Base-by-base conservation (phyloP, 2,329 filamentous ascomycete genomes). In the Aureobasidium sp. region DNA sequence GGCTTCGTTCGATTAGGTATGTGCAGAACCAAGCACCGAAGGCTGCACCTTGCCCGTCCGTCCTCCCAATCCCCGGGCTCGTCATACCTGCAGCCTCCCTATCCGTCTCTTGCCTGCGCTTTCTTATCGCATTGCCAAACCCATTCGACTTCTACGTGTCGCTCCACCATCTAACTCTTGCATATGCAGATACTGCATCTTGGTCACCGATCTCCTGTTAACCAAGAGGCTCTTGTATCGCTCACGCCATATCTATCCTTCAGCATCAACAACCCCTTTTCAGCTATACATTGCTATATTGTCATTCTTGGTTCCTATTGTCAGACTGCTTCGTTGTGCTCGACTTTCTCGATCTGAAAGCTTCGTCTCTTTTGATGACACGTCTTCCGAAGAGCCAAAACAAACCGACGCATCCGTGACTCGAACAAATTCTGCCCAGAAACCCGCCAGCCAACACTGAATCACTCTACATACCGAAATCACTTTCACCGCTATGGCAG, bases 21-120 rank as follows among this genome's bases (percentile, higher is more conserved):
- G 55, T 58, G 55, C 53, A 47, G 41, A 37, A 9, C 7, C 53
- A 57, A 45, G 53, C 41, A 47, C 37, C 22, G 9, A 14, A 55
- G 36, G n/a, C 42, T 45, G 27, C 41, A 36, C 37, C 36, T 42
- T 31, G 15, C 20, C 39, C 36, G 17, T 22, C 52, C 39, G n/a
- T 31, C 52, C 15, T 8, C 47, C 53, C 41, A 22, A 57, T 41
- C 29, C 9, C 34, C 29, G 39, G 53, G 55, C 31, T 48, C 14
- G 53, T 42, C 53, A 57, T 58, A 48, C 22, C 55, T 37, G 55
- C 55, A 48, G 31, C 22, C 42, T 45, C 25, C 55, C 31, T 58
- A 34, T 22, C n/a, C 22, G 7, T 58, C 31, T 34, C 41, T 57
- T 29, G 12, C 9, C 31, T 34, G 12, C 31, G 8, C 12, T 37